phyloP scores from a whole-genome alignment of 2,329 filamentous ascomycete genomes.

The Diaporthe citrichinensis region DNA sequence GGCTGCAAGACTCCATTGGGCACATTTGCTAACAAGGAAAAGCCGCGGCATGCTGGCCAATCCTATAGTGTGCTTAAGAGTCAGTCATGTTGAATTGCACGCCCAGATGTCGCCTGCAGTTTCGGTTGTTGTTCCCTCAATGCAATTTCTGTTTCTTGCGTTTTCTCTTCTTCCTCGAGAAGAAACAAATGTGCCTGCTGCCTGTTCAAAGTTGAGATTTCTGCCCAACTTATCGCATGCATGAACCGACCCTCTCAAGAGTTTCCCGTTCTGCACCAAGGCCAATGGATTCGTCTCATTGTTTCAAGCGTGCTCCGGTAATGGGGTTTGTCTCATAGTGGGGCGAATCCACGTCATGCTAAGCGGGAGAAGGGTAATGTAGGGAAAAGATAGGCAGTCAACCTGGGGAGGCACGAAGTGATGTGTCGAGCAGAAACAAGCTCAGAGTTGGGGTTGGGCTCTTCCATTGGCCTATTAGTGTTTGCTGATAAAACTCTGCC shows the following conservation, averaged over 20 bases:
- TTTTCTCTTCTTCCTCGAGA: not conserved
- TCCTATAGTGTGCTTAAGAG: slow-evolving; percentile 3
- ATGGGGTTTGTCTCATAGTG: slow-evolving; percentile 25
- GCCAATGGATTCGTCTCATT: not conserved
- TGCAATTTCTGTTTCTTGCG: not conserved
- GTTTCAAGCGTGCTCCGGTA: slow-evolving; percentile 5
- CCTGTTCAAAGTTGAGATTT: not conserved
- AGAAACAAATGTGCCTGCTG: not conserved
- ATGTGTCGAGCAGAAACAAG: not conserved
- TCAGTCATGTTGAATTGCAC: not conserved
- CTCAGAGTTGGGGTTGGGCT: slow-evolving; percentile 15
- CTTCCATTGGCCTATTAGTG: slow-evolving; percentile 21
- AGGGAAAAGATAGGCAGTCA: slow-evolving; percentile 19
- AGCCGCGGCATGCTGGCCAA: not conserved
- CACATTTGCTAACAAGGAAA: not conserved
- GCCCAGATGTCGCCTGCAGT: not conserved
- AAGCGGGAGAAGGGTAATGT: slow-evolving; percentile 6
- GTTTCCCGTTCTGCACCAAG: slow-evolving; percentile 2
- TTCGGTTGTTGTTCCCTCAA: not conserved
- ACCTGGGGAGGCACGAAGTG: not conserved
- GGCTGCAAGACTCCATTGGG: not conserved
- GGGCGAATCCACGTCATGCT: slow-evolving; percentile 13
- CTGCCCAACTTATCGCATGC: not conserved
- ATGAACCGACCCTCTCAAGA: not conserved
- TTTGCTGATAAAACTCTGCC: slow-evolving; percentile 29